Conservation (phyloP, 23 red algal genomes). For the Gracilaria vermiculophylla region DNA sequence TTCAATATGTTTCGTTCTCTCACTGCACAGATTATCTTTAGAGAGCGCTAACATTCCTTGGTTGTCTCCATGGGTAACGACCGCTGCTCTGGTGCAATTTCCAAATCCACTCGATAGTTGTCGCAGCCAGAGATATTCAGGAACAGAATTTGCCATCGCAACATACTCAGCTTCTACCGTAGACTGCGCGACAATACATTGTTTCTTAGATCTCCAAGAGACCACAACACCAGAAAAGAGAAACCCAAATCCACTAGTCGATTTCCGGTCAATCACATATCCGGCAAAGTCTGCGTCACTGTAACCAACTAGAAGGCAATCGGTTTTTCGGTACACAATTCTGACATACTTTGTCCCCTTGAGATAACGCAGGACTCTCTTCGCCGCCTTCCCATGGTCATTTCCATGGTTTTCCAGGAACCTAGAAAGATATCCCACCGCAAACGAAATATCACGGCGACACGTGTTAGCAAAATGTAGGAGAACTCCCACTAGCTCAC, state of each 20-base stretch:
- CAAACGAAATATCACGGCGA: neutral
- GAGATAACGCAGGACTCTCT: neutral
- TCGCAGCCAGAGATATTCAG: constrained; percentile 3
- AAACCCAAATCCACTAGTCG: neutral
- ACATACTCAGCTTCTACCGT: constrained; percentile 33
- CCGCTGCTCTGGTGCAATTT: neutral
- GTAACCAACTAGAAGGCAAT: neutral
- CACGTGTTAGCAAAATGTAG: neutral
- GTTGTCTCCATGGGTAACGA: neutral
- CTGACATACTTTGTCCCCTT: neutral
- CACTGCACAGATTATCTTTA: neutral
- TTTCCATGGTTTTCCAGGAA: neutral
- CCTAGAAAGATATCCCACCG: neutral
- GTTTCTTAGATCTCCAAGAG: constrained; percentile 1
- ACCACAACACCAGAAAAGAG: neutral
- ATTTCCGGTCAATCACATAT: neutral
- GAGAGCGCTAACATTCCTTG: neutral
- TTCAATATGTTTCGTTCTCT: neutral
- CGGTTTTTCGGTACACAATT: neutral
- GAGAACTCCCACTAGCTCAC: neutral
- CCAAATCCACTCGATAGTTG: neutral
- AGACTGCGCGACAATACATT: neutral
- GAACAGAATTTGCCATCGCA: neutral
- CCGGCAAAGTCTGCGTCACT: constrained; percentile 11
- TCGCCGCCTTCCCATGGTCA: constrained; percentile 5